A percentile compares a stretch with the other conserved stretches of the same genome.
Conservation (phyloP, 345 rosid genomes). For the Linum tenue region DNA sequence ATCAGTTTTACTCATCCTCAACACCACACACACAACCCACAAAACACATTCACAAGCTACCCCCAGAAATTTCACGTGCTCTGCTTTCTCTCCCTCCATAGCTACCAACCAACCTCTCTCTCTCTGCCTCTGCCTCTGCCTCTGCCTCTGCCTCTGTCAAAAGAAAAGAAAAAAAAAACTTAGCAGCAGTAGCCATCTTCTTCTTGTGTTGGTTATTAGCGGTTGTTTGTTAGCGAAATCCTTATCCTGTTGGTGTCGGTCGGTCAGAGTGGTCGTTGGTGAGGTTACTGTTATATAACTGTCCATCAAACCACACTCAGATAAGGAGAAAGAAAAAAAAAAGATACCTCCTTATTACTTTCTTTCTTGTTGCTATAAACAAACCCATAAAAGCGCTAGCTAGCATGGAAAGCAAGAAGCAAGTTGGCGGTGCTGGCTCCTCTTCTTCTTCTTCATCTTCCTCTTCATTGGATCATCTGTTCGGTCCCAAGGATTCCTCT, state of each 20-base stretch:
- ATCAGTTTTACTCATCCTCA: background rate
- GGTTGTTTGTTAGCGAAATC: background rate
- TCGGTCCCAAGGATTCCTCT: slow-evolving; percentile 44
- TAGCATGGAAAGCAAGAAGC: slow-evolving; percentile 31
- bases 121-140: background rate
- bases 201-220: background rate
- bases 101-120: background rate
- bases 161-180: too few relatives aligned
- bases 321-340: slow-evolving; percentile 37
- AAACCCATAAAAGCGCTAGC: background rate
- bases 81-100: background rate
- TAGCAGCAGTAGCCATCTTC: too few relatives aligned
- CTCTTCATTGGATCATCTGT: slow-evolving; percentile 42
- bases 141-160: background rate
- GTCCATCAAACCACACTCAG: slow-evolving; percentile 29
- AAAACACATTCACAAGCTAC: background rate
- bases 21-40: background rate
- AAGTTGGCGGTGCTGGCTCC: slow-evolving; percentile 9
- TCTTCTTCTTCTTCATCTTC: slow-evolving; percentile 5
- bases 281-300: background rate
- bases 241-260: slow-evolving; percentile 7
- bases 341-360: slow-evolving; percentile 12
- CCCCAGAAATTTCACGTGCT: background rate
- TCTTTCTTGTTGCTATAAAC: background rate
- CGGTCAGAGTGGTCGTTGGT: slow-evolving; percentile 18